Percentiles rank a stretch among this genome's conserved stretches.
These are phyloP conservation scores for Basidiobolus meristosporus DNA, from an alignment of 371 early-diverging fungal genomes.

Conservation along the genomic window DNA sequence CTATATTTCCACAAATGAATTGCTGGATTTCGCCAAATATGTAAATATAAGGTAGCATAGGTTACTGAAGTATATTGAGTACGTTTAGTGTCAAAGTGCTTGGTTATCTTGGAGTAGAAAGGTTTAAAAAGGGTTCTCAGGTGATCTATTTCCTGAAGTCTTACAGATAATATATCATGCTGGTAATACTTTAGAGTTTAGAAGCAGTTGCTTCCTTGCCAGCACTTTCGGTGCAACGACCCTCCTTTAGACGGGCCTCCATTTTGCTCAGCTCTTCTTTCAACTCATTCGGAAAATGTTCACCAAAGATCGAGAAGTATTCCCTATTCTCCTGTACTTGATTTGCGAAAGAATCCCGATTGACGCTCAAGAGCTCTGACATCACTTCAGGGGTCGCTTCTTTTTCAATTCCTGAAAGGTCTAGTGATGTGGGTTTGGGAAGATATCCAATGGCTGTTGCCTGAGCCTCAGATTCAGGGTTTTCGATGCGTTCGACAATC, in stretches of 20 bases:
- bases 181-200: no score
- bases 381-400: conserved; percentile 9
- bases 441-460: conserved; percentile 17
- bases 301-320: conserved; percentile 14
- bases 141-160: no score
- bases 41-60: no score
- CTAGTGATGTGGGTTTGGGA: conserved; percentile 11
- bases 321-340: conserved; percentile 14
- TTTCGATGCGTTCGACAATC: conserved; percentile 17
- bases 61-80: no score
- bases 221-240: conserved; percentile 3
- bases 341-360: conserved; percentile 8
- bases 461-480: conserved; percentile 7
- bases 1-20: no score
- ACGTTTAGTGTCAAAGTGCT: no score
- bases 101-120: no score
- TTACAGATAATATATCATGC: no score
- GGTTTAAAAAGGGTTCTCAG: no score
- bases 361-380: conserved; percentile 13
- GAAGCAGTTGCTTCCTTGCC: neutral
- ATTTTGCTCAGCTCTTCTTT: conserved; percentile 13
- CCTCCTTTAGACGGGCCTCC: conserved; percentile 10
- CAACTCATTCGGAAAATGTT: conserved; percentile 13
- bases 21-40: no score
- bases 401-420: conserved; percentile 12